Conservation (phyloP, 2,329 filamentous ascomycete species). For the Furcasterigmium furcatum region DNA sequence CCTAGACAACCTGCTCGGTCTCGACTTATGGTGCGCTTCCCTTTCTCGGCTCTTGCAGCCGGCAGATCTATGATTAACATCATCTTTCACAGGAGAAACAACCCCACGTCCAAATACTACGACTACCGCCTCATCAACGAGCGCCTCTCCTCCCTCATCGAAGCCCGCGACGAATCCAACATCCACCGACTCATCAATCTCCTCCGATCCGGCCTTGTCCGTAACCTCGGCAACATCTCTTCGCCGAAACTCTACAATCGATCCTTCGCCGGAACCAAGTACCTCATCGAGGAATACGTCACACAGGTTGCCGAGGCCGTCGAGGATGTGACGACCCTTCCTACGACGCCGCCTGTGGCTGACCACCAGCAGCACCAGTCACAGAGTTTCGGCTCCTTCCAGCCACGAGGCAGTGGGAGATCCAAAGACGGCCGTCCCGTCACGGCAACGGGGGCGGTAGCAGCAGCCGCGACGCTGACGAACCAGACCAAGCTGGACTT, state of each 20-base stretch:
- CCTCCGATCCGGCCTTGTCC: constrained; percentile 72
- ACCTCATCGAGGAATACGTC: constrained; percentile 88
- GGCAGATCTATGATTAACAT: not conserved
- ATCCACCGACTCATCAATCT: constrained; percentile 74
- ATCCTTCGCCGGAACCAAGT: constrained; percentile 84
- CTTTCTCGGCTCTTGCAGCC: too few species aligned
- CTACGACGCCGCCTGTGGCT: constrained; percentile 43
- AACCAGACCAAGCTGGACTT: constrained; percentile 81
- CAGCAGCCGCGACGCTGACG: constrained; percentile 42
- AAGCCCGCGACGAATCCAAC: constrained; percentile 68
- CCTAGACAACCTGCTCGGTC: constrained; percentile 76
- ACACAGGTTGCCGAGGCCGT: constrained; percentile 79
- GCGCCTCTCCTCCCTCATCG: constrained; percentile 67
- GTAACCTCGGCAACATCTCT: constrained; percentile 90
- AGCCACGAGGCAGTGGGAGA: not conserved
- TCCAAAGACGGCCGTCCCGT: not conserved
- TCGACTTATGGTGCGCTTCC: constrained; percentile 74
- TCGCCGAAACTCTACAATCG: constrained; percentile 77
- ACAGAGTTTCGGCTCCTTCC: not conserved
- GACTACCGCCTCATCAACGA: constrained; percentile 82
- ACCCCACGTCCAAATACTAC: constrained; percentile 76
- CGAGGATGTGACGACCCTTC: constrained; percentile 68
- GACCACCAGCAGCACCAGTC: not conserved
- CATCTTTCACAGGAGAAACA: constrained; percentile 63
- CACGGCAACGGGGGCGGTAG: constrained; percentile 24